Evolutionary conservation across 2,329 filamentous ascomycete genomes (phyloP).

Genomic region (Helotiales sp.): DNA sequence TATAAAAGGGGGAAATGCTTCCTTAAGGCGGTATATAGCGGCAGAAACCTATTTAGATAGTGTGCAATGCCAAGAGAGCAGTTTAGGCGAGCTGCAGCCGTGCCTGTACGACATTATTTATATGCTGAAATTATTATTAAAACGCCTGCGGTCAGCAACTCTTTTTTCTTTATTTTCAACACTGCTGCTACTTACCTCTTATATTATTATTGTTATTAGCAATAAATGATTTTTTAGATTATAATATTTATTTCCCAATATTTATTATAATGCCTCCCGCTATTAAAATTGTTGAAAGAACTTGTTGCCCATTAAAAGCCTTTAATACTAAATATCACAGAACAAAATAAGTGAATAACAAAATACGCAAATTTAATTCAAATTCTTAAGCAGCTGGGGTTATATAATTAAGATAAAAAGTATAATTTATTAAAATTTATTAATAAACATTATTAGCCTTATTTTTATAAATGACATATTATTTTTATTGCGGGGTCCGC

Average conservation of each 20-base stretch:
- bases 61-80: too few species aligned
- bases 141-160: not conserved
- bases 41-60: too few species aligned
- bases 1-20: too few species aligned
- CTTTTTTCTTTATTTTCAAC: not conserved
- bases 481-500: not conserved
- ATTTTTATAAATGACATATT: not conserved
- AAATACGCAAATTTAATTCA: not conserved
- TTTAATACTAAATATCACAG: not conserved
- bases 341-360: not conserved
- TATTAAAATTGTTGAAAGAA: not conserved
- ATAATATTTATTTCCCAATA: not conserved
- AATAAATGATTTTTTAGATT: not conserved
- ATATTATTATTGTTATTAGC: not conserved
- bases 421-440: not conserved
- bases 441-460: too few species aligned
- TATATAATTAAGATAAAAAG: not conserved
- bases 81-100: too few species aligned
- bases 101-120: too few species aligned
- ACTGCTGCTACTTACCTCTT: not conserved
- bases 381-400: not conserved
- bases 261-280: not conserved
- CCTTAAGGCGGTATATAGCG: too few species aligned
- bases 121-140: too few species aligned
- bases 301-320: not conserved